These are phyloP conservation scores for Tetrapisispora arboricola DNA, from an alignment of 805 yeast genomes.

Conservation along the genomic window DNA sequence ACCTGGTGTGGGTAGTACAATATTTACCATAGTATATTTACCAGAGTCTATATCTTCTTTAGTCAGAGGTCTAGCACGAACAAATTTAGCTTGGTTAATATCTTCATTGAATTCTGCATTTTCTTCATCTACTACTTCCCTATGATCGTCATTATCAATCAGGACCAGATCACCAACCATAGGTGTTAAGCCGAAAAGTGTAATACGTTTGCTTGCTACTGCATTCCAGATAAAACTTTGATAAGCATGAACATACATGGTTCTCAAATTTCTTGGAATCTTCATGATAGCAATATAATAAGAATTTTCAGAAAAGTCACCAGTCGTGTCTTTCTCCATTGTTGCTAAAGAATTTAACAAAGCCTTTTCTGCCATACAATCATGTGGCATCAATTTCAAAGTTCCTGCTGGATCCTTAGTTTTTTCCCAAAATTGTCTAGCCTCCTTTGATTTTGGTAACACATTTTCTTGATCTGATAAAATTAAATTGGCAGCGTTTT, in stretches of 20 bases:
- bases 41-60: slow-evolving; percentile 55
- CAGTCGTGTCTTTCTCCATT: slow-evolving; percentile 37
- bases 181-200: slow-evolving; percentile 55
- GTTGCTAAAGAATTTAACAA: slow-evolving; percentile 52
- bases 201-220: slow-evolving; percentile 69
- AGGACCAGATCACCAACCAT: slow-evolving; percentile 77
- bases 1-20: slow-evolving; percentile 96
- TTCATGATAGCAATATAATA: slow-evolving; percentile 75
- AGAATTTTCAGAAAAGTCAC: slow-evolving; percentile 39
- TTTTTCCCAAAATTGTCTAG: slow-evolving; percentile 72
- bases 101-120: slow-evolving; percentile 59
- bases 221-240: slow-evolving; percentile 93
- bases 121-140: slow-evolving; percentile 25
- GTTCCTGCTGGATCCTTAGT: slow-evolving; percentile 59
- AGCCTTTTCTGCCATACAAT: slow-evolving; percentile 76
- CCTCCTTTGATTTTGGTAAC: slow-evolving; percentile 71
- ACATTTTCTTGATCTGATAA: slow-evolving; percentile 80
- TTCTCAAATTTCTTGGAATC: slow-evolving; percentile 82
- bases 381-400: slow-evolving; percentile 69
- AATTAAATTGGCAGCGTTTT: slow-evolving; percentile 65
- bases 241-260: slow-evolving; percentile 96
- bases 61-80: slow-evolving; percentile 67
- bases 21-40: slow-evolving; percentile 61
- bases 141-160: slow-evolving; percentile 17
- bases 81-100: slow-evolving; percentile 42